A percentile compares a stretch with the other conserved stretches of the same genome.
These are phyloP conservation scores for Lactarius pseudohatsudake DNA, from an alignment of 768 basidiomycete species.

Conservation along the genomic window DNA sequence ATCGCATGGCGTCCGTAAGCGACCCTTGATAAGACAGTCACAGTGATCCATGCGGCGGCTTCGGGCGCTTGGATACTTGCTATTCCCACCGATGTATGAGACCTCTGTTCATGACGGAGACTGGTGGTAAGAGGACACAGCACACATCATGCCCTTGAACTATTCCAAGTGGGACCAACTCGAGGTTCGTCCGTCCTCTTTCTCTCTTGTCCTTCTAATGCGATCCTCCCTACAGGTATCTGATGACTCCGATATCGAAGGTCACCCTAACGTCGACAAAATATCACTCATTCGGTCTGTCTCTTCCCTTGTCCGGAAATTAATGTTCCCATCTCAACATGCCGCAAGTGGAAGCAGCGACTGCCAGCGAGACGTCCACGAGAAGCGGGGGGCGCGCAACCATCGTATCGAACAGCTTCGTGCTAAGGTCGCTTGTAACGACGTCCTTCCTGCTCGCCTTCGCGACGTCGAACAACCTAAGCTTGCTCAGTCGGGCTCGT, in stretches of 20 bases:
- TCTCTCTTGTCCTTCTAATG: constrained; percentile 17
- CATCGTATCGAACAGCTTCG: constrained; percentile 67
- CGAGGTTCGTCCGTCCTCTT: constrained; percentile 54
- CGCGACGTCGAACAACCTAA: constrained; percentile 51
- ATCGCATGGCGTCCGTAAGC: too few relatives aligned
- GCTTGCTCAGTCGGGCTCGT: constrained; percentile 47
- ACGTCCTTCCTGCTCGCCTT: constrained; percentile 74
- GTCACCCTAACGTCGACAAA: constrained; percentile 97
- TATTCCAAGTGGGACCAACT: constrained; percentile 98
- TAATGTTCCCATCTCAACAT: neutral
- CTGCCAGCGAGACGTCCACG: constrained; percentile 98
- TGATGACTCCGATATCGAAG: constrained; percentile 98
- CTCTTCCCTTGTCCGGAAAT: neutral
- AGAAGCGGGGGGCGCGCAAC: constrained; percentile 86
- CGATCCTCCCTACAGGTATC: constrained; percentile 58
- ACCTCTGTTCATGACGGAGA: too few relatives aligned
- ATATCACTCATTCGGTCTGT: constrained; percentile 84
- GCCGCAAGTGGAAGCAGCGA: constrained; percentile 83
- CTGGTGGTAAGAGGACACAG: too few relatives aligned
- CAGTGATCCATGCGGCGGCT: too few relatives aligned
- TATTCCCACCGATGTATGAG: too few relatives aligned
- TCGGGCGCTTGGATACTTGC: too few relatives aligned
- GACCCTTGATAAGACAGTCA: too few relatives aligned
- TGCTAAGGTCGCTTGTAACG: constrained; percentile 83
- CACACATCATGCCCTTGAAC: constrained; percentile 90